Percentiles rank a stretch among this genome's conserved stretches.
phyloP scores from a whole-genome alignment of 495 filamentous ascomycete genomes.

The Monascus purpureus region DNA sequence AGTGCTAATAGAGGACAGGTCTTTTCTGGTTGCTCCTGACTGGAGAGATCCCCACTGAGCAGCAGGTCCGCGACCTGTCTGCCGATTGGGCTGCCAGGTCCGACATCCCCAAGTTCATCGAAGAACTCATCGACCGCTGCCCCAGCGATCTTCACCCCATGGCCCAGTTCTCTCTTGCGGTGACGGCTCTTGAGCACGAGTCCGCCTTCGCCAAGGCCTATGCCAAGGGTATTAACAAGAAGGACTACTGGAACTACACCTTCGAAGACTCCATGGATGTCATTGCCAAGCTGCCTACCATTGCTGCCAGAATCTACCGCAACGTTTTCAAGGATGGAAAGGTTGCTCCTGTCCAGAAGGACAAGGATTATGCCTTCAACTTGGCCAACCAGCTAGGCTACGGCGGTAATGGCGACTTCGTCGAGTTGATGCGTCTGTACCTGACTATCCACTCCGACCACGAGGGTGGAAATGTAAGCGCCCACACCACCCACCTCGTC shows the following conservation, averaged over 20 bases:
- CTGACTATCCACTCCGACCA: constrained; percentile 98
- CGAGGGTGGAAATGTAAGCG: constrained; percentile 96
- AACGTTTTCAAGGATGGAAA: constrained; percentile 99
- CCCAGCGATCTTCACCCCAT: constrained; percentile 97
- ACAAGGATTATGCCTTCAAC: constrained; percentile 98
- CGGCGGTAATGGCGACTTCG: constrained; percentile 87
- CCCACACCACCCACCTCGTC: constrained; percentile 96
- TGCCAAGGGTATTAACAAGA: constrained; percentile 96
- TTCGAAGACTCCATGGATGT: constrained; percentile 99
- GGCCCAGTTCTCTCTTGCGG: constrained; percentile 97
- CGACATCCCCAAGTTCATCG: constrained; percentile 89
- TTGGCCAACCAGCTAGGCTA: constrained; percentile 97
- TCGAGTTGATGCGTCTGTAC: constrained; percentile 96
- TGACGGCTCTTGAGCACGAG: constrained; percentile 95
- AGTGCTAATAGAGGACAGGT: constrained; percentile 30
- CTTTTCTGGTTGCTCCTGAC: constrained; percentile 99
- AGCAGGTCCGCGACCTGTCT: constrained; percentile 94
- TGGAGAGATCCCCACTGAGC: constrained; percentile 88
- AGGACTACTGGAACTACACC: constrained; percentile 97
- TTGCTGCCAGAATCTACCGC: constrained; percentile 96
- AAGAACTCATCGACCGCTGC: constrained; percentile 99
- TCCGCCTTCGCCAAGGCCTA: constrained; percentile 96
- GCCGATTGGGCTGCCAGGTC: constrained; percentile 97
- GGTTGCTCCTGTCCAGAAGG: constrained; percentile 85
- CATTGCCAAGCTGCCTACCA: constrained; percentile 98